Evolutionary conservation across 1,284 basidiomycete genomes (phyloP).

Genomic region (Volvariella surrecta): DNA sequence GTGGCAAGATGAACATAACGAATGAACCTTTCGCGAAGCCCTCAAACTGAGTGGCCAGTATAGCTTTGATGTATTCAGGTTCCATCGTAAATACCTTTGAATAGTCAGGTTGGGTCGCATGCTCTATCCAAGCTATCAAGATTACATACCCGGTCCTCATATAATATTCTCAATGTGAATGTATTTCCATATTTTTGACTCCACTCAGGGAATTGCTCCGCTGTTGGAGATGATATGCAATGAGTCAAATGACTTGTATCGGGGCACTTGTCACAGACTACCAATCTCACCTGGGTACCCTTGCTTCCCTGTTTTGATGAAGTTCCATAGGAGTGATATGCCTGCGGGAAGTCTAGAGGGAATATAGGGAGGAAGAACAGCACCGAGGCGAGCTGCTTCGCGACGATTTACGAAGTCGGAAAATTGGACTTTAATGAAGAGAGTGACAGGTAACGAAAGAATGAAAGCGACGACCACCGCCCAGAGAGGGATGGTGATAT

Average conservation of each 20-base stretch:
- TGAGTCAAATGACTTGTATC: background rate
- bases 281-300: constrained; percentile 21
- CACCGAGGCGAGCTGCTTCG: constrained; percentile 20
- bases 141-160: constrained; percentile 20
- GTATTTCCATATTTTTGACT: constrained; percentile 18
- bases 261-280: too few relatives aligned
- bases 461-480: constrained; percentile 13
- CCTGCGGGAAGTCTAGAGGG: constrained; percentile 14
- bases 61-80: constrained; percentile 32
- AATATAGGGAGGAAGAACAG: constrained; percentile 21
- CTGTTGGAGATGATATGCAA: constrained; percentile 10
- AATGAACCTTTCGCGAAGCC: constrained; percentile 29
- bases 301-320: constrained; percentile 17
- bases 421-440: constrained; percentile 15
- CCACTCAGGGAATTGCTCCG: constrained; percentile 19
- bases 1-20: background rate
- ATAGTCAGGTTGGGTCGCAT: background rate
- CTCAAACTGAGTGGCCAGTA: constrained; percentile 33
- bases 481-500: constrained; percentile 12
- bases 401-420: constrained; percentile 12
- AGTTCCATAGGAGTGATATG: constrained; percentile 14
- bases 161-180: constrained; percentile 17
- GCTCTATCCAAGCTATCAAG: background rate
- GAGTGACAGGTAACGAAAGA: constrained; percentile 15
- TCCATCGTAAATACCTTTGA: constrained; percentile 30